Evolutionary conservation across 768 basidiomycete species (phyloP).

Genomic region (Lyophyllum shimeji): DNA sequence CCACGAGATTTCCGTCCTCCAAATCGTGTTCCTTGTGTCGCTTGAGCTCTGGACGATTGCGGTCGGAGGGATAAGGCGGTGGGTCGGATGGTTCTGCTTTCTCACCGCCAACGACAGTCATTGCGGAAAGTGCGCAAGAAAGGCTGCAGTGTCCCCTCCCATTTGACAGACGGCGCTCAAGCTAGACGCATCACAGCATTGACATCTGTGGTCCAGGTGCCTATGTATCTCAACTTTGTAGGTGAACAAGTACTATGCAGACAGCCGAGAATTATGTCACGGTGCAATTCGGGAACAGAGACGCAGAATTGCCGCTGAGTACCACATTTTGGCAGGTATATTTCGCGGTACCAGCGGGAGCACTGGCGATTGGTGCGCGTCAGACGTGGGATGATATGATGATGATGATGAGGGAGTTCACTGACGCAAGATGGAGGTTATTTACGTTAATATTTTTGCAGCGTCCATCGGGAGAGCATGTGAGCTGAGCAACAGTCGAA

Average conservation of each 20-base stretch:
- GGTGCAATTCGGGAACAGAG: constrained; percentile 41
- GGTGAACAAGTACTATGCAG: not conserved
- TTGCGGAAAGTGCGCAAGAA: not conserved
- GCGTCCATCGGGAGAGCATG: constrained; percentile 55
- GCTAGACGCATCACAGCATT: not conserved
- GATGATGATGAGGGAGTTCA: constrained; percentile 5
- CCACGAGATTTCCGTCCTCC: constrained; percentile 26
- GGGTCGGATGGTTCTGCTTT: not conserved
- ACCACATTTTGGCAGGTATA: constrained; percentile 58
- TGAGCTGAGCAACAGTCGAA: constrained; percentile 49
- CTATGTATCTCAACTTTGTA: not conserved
- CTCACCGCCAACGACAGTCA: constrained; percentile 2
- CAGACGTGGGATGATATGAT: not conserved
- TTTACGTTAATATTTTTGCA: constrained; percentile 50
- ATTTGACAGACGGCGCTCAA: not conserved
- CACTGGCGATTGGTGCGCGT: constrained; percentile 23
- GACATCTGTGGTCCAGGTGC: not conserved
- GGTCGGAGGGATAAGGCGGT: constrained; percentile 4
- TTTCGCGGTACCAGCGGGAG: constrained; percentile 39
- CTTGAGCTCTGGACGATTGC: not conserved
- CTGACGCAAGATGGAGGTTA: constrained; percentile 44
- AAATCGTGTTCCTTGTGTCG: constrained; percentile 22
- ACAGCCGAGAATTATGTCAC: constrained; percentile 21
- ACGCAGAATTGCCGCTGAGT: constrained; percentile 42
- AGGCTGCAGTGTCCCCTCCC: not conserved